Evolutionary conservation across 768 basidiomycete genomes (phyloP).

Genomic region (Auricularia heimuer): DNA sequence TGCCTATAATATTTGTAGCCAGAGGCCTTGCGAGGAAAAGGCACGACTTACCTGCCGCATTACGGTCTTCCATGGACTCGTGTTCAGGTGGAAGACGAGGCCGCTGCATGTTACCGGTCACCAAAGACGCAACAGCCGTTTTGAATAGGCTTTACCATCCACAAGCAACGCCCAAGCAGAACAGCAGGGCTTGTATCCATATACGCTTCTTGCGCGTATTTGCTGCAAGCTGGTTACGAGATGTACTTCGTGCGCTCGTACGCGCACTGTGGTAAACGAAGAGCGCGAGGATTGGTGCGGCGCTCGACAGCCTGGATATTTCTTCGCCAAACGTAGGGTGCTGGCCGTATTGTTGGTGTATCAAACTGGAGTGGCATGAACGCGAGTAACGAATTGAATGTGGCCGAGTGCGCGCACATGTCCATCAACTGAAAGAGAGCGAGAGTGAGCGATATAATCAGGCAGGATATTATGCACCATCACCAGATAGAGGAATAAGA

Average conservation of each 20-base stretch:
- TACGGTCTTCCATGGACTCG: constrained; percentile 42
- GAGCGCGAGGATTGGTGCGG: constrained; percentile 63
- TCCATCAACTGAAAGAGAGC: background rate
- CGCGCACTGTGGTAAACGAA: constrained; percentile 69
- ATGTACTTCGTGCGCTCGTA: background rate
- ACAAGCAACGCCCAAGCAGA: constrained; percentile 43
- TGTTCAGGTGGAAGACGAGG: background rate
- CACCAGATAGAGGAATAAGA: constrained; percentile 65
- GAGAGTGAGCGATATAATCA: background rate
- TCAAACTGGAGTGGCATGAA: constrained; percentile 36
- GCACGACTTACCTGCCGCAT: constrained; percentile 55
- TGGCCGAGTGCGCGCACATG: background rate
- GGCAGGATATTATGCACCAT: constrained; percentile 19
- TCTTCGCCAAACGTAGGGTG: constrained; percentile 39
- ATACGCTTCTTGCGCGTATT: constrained; percentile 51
- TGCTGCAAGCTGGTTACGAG: constrained; percentile 30
- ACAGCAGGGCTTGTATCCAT: constrained; percentile 45
- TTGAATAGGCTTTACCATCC: constrained; percentile 62
- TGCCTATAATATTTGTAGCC: constrained; percentile 32
- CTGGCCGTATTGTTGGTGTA: constrained; percentile 70
- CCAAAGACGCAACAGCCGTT: constrained; percentile 39
- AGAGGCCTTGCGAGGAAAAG: background rate
- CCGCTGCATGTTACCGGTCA: background rate
- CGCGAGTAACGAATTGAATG: background rate
- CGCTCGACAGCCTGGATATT: constrained; percentile 47